These are phyloP conservation scores for Trichocladium uniseriatum DNA, from an alignment of 495 filamentous ascomycete species.

Conservation along the genomic window DNA sequence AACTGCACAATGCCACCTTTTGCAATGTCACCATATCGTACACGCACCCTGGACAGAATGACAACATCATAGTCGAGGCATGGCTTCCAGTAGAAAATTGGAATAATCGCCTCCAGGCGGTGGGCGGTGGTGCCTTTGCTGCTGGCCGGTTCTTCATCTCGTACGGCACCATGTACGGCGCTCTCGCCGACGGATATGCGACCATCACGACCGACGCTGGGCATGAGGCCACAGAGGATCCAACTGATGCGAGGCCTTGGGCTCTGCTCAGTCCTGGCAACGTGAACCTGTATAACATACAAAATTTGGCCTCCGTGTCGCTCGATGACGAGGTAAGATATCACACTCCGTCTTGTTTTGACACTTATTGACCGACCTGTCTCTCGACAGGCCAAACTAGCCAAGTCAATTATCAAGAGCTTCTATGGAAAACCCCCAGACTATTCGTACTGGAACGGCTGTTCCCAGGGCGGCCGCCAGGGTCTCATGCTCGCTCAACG, in stretches of 20 bases:
- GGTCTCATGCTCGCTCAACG: conserved; percentile 36
- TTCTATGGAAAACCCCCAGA: conserved; percentile 29
- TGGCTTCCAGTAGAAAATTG: no score
- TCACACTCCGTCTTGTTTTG: not conserved
- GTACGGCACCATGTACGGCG: conserved; percentile 19
- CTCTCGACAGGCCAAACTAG: conserved; percentile 22
- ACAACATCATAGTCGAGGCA: no score
- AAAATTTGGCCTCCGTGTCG: conserved; percentile 30
- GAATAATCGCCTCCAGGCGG: no score
- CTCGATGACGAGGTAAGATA: conserved; percentile 20
- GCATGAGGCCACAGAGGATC: conserved; percentile 1
- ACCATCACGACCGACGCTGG: conserved; percentile 37
- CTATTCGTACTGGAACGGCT: conserved; percentile 40
- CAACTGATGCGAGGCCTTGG: conserved; percentile 35
- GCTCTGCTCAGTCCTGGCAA: conserved; percentile 33
- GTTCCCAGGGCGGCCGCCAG: conserved; percentile 37
- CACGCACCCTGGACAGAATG: no score
- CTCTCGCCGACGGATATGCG: conserved; percentile 29
- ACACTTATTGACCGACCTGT: not conserved
- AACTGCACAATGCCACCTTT: no score
- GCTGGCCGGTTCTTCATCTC: not conserved
- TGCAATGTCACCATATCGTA: no score
- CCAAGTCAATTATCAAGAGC: conserved; percentile 21
- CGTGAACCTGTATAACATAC: conserved; percentile 30
- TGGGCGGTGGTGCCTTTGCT: no score